Evolutionary conservation across 1,284 basidiomycete genomes (phyloP), one percentile per base, ranked within the genome.

Genomic region (Ceratobasidium sp.): DNA sequence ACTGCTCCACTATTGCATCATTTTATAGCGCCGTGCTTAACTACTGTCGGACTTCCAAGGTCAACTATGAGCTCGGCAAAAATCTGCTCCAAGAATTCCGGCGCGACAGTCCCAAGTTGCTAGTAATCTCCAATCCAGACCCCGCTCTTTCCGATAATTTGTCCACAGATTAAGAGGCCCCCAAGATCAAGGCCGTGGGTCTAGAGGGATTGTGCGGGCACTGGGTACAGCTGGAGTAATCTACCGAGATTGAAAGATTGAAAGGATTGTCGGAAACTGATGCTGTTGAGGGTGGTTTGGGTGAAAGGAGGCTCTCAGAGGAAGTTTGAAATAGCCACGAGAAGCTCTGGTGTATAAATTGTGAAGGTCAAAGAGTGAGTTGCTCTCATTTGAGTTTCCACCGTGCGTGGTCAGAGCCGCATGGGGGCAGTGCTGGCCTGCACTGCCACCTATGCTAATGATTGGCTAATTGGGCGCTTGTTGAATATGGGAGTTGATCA

Each of bases 201-300:
- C n/a, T 64, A n/a, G 61, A 74, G 8, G 61, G 46, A 14, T 22
- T 29, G 14, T 69, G 66, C 39, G 72, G 61, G n/a, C 72, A 74
- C 49, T 65, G 61, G 61, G 49, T 56, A n/a, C 63, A 64, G 72
- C 53, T 74, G 2, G 72, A 74, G 37, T 27, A 65, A 34, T 61
- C 61, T 16, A 34, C 27, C 11, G 72, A 64, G 46, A 56, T 74
- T 24, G 63, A 63, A 22, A 39, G 39, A n/a, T n/a, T n/a, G n/a
- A n/a, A n/a, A n/a, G n/a, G 13, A 54, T 74, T 56, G 51, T 74
- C 31, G 72, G 72, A 27, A 49, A 74, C 16, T 74, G 72, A 61
- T 29, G 24, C 51, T 37, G 2, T 49, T 1, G 24, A 69, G 7
- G 53, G 2, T 66, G 64, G 34, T 8, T 37, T 5, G 34, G 6